Base-by-base conservation (phyloP, 768 basidiomycete genomes). In the Psilocybe sp. region DNA sequence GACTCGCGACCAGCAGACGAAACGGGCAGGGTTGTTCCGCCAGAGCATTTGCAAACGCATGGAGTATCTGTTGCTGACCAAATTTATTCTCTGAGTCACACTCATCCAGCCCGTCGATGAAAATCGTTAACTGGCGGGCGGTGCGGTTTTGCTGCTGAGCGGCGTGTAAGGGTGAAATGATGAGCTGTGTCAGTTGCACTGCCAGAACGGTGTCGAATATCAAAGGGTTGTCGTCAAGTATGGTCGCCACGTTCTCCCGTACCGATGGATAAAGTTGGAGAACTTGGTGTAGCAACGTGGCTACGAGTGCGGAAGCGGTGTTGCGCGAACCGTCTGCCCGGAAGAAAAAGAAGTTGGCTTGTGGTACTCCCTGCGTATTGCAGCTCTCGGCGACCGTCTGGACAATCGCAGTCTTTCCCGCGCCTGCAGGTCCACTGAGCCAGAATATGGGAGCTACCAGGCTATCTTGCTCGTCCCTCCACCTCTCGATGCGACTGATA, bases 321-420 rank as follows among this genome's bases (percentile, higher is more conserved):
- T 44, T 19, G 1, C 41, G 32, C n/a, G 15, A 34, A 6, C n/a
- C 20, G 20, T 31, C n/a, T 8, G 35, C 41, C 8, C 41, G n/a
- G n/a, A 20, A 34, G 20, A 50, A 50, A 38, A 44, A 50, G 43
- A 44, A 50, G 13, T n/a, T 50, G 6, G 35, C 49, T 6, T 15
- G 28, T 2, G 38, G 16, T 28, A 4, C 23, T 28, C 7, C 23
- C 8, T 36, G 20, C 13, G 12, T 11, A n/a, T 31, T 44, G 4
- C 39, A 20, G 14, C 20, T 14, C 16, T 49, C 44, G 14, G 46
- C 49, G 19, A 50, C 36, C 5, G 52, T 52, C 34, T 46, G 51
- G 19, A 47, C 19, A 31, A 60, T 44, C 20, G 55, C 50, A 9
- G 51, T 53, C 44, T 55, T 53, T 18, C 58, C 54, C 11, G 40